Evolutionary conservation across 2,329 filamentous ascomycete species (phyloP), one percentile per base, ranked within the genome.

Genomic region (Geoglossum cookeanum): DNA sequence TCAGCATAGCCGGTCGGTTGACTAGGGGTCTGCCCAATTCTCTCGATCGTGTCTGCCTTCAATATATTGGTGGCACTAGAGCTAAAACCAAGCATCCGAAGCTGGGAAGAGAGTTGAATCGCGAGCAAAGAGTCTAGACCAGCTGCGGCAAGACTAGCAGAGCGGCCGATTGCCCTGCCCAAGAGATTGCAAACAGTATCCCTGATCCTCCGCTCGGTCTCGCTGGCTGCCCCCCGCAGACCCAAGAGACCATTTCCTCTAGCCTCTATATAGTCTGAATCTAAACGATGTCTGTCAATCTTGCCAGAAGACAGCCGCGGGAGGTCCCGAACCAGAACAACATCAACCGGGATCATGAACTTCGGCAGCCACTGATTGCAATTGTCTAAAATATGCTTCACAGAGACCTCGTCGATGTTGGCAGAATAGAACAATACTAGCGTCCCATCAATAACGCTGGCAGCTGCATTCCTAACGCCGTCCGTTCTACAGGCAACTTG

Each of bases 251-350:
- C 32, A 13, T 39, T 17, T 15, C 11, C 39, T 32, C n/a, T 42
- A 11, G n/a, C 8, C 9, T 35, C 67, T 63, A n/a, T 66, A 62
- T 84, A 86, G 6, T 78, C 71, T 0, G 71, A 65, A 62, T 80
- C 74, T 6, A 95, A 70, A 11, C 68, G 69, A 62, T 80, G 84
- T 55, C 80, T 81, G 64, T 95, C 85, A 13, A 90, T 76, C 65
- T 96, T 96, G 0, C 90, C 90, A 0, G 88, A 94, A 1, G 88
- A 75, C 22, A 95, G 71, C 56, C 83, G 80, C 0, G 88, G 88
- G 58, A 95, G 82, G 7, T 76, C 72, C 0, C 74, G 62, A 60
- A 85, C 70, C 1, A 85, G 64, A 0, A 87, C 68, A 29, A 94
- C 71, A 60, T 94, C 84, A 3, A 78, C 77, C 0, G 90, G 90